A percentile compares a stretch with the other conserved stretches of the same genome.
These are phyloP conservation scores for Astrothelium subdiscretum DNA, from an alignment of 495 filamentous ascomycete species.

Conservation along the genomic window DNA sequence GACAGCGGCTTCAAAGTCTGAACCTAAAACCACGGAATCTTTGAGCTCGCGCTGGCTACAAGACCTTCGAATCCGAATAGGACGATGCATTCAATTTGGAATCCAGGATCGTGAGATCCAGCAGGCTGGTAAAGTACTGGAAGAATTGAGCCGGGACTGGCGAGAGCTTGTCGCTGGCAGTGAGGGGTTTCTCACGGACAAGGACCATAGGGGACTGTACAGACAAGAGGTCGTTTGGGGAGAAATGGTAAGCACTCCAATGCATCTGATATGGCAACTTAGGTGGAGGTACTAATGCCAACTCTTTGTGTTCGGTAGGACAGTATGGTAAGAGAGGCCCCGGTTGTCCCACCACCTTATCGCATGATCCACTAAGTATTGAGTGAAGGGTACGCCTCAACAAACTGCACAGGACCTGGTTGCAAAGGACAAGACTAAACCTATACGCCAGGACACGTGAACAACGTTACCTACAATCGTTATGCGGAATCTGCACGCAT, in stretches of 20 bases:
- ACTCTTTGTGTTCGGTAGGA: slow-evolving; percentile 31
- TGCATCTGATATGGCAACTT: not conserved
- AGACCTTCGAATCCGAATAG: slow-evolving; percentile 60
- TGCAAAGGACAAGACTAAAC: slow-evolving; percentile 3
- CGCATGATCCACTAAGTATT: not conserved
- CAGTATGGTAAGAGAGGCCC: slow-evolving; percentile 39
- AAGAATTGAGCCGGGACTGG: slow-evolving; percentile 61
- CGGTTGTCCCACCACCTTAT: not conserved
- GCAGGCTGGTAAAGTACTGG: slow-evolving; percentile 50
- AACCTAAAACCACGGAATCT: slow-evolving; percentile 14
- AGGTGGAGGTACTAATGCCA: not conserved
- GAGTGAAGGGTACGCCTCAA: slow-evolving; percentile 18
- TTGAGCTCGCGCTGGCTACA: slow-evolving; percentile 58
- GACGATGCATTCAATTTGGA: slow-evolving; percentile 75
- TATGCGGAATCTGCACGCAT: slow-evolving; percentile 79
- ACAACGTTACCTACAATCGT: slow-evolving; percentile 73
- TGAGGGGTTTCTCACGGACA: slow-evolving; percentile 68
- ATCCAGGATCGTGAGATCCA: slow-evolving; percentile 46
- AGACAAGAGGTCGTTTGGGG: slow-evolving; percentile 76
- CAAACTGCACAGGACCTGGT: not conserved
- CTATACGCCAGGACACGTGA: slow-evolving; percentile 56
- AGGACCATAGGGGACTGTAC: slow-evolving; percentile 52
- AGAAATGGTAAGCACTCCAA: slow-evolving; percentile 55
- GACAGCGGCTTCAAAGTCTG: not conserved
- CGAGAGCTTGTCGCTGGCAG: slow-evolving; percentile 60